Evolutionary conservation across 176 grass and related monocot species (phyloP), one percentile per base, ranked within the genome.

Genomic region (Chloris gayana): DNA sequence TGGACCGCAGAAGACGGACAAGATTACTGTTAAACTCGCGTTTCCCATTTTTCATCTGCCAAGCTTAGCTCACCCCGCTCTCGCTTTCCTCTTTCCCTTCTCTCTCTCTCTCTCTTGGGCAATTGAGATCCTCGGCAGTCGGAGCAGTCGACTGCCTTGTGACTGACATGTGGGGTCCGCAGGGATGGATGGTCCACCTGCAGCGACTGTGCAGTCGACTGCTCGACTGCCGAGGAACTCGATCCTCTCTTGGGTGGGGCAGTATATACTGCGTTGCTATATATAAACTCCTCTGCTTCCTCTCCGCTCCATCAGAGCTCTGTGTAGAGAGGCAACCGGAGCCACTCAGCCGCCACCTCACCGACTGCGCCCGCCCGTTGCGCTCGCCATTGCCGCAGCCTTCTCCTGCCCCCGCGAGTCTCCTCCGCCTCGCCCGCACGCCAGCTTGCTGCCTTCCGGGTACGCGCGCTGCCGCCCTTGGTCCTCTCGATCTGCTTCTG

Each of bases 291-390:
- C 9, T 9, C 50, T 21, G 11, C 59, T 59, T 21, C 49, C 12
- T n/a, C 21, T 24, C 76, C 9, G 21, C 64, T 45, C 46, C 26
- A 27, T 26, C 32, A 73, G 83, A 74, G 47, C 67, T 73, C 17
- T 54, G 77, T 14, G 63, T 44, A 73, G 34, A 74, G 73, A 62
- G 64, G 32, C 9, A 81, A 74, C 46, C 72, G 66, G 65, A 77
- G 82, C 80, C 60, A 49, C 67, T 72, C 41, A 73, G 47, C 56
- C 67, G 50, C 65, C 76, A 58, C 64, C 73, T 0, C 86, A 77
- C 67, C 86, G 27, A 53, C 79, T 1, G 72, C 72, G 78, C 30
- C 33, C 31, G 50, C 6, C 62, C 32, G 72, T 3, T 6, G n/a
- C 34, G 50, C 73, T 54, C n/a, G 78, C 81, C 86, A 68, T 80